Evolutionary conservation across 2,329 filamentous ascomycete species (phyloP).

Genomic region (Pestalotiopsis sp.): DNA sequence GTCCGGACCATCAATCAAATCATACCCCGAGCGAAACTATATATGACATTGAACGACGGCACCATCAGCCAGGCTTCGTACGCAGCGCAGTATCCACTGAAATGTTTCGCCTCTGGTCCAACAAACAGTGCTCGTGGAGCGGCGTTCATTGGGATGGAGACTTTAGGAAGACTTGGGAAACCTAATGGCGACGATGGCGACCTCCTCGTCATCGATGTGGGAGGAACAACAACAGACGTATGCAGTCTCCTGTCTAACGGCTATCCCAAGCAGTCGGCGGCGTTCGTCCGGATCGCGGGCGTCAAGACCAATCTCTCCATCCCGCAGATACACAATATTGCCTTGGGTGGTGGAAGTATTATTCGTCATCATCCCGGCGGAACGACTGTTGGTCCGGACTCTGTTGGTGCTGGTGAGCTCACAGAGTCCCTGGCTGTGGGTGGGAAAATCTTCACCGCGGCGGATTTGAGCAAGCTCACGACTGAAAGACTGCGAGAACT

Average conservation of each 20-base stretch:
- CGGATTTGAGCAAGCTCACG: conserved; percentile 45
- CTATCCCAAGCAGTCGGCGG: conserved; percentile 64
- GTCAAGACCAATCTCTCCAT: conserved; percentile 63
- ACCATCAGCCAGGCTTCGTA: conserved; percentile 56
- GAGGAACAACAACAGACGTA: conserved; percentile 67
- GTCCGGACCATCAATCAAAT: conserved; percentile 51
- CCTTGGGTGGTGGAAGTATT: conserved; percentile 60
- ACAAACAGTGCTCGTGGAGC: conserved; percentile 67
- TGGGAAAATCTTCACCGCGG: conserved; percentile 58
- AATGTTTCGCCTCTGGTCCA: conserved; percentile 63
- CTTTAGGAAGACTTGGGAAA: conserved; percentile 2
- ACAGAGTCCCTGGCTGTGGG: conserved; percentile 59
- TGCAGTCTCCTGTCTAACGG: conserved; percentile 62
- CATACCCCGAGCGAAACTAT: conserved; percentile 54
- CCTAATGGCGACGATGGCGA: conserved; percentile 29
- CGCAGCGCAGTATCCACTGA: conserved; percentile 58
- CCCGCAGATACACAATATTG: conserved; percentile 61
- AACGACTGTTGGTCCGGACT: conserved; percentile 59
- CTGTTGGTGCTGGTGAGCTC: conserved; percentile 59
- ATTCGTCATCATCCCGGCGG: conserved; percentile 40
- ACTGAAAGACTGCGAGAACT: conserved; percentile 42
- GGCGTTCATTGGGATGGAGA: conserved; percentile 53
- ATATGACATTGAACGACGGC: conserved; percentile 66
- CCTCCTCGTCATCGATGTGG: conserved; percentile 66
- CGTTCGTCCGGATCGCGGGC: conserved; percentile 63